phyloP scores from a whole-genome alignment of 2,329 filamentous ascomycete species.

The Periconia sp. region DNA sequence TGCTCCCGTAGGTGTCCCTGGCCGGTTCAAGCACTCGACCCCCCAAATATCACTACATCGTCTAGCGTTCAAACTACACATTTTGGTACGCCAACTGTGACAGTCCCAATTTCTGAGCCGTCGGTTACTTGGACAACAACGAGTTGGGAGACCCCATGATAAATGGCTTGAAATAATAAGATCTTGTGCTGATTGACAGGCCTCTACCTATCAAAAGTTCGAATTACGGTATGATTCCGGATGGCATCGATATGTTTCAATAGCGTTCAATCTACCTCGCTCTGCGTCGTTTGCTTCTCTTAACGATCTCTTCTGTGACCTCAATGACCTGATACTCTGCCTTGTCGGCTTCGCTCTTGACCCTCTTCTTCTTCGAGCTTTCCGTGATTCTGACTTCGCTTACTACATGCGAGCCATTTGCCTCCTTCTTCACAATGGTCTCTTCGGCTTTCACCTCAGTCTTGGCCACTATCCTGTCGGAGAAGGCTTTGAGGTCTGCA shows the following conservation, averaged over 20 bases:
- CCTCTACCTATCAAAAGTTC: too few species aligned
- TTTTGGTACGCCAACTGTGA: too few species aligned
- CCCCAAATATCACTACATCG: too few species aligned
- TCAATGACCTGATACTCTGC: slow-evolving; percentile 47
- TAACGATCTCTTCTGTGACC: slow-evolving; percentile 43
- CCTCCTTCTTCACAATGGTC: slow-evolving; percentile 42
- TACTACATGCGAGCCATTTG: slow-evolving; percentile 24
- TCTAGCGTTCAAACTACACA: too few species aligned
- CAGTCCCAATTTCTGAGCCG: too few species aligned
- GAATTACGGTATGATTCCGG: too few species aligned
- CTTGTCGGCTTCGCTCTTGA: slow-evolving; percentile 47
- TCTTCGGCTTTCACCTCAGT: slow-evolving; percentile 56
- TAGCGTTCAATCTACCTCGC: slow-evolving; percentile 1
- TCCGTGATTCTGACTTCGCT: slow-evolving; percentile 6
- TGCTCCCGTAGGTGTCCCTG: slow-evolving; percentile 2
- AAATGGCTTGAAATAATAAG: too few species aligned
- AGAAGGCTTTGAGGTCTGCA: slow-evolving; percentile 85
- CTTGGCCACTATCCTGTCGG: slow-evolving; percentile 65
- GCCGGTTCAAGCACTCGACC: not conserved
- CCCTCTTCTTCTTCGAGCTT: slow-evolving; percentile 11
- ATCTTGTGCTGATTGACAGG: too few species aligned
- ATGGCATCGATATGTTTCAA: too few species aligned
- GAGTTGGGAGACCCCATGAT: too few species aligned
- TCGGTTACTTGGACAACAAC: too few species aligned
- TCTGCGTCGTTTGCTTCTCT: slow-evolving; percentile 36